Conservation (phyloP, 2,329 filamentous ascomycete species). For the Colletotrichum limetticola region DNA sequence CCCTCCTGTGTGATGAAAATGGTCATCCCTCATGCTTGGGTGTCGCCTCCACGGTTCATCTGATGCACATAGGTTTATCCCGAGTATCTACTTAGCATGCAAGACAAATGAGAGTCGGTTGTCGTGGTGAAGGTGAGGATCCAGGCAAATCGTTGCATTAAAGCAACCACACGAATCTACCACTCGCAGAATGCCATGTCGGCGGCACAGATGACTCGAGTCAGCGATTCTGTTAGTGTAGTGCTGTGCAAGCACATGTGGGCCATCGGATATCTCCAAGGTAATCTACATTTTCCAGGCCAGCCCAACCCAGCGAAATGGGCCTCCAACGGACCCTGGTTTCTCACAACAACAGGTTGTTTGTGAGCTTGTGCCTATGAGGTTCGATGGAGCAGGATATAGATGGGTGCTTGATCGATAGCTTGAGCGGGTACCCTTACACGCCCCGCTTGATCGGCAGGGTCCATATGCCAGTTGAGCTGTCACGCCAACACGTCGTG, state of each 20-base stretch:
- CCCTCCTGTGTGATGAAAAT: not conserved
- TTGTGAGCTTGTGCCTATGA: not conserved
- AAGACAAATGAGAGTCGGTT: not conserved
- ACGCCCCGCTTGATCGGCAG: constrained; percentile 3
- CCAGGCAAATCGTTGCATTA: not conserved
- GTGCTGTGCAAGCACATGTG: constrained; percentile 5
- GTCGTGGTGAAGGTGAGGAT: not conserved
- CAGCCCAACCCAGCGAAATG: constrained; percentile 11
- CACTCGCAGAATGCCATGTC: constrained; percentile 11
- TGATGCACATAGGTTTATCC: not conserved
- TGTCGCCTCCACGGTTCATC: not conserved
- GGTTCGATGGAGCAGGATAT: not conserved
- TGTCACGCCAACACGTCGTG: not conserved
- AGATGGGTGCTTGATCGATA: not conserved
- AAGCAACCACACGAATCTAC: not conserved
- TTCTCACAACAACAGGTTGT: constrained; percentile 1
- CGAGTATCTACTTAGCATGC: not conserved
- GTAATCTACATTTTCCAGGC: not conserved
- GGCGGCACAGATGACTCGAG: constrained; percentile 10
- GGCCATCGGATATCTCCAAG: not conserved
- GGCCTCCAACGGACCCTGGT: constrained; percentile 17
- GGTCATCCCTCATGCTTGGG: not conserved
- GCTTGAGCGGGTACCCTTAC: not conserved
- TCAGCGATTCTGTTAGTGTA: constrained; percentile 16
- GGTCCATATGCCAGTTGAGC: constrained; percentile 9